These are phyloP conservation scores for Ogataea nakhonphanomensis DNA, from an alignment of 805 yeast genomes.

Conservation along the genomic window DNA sequence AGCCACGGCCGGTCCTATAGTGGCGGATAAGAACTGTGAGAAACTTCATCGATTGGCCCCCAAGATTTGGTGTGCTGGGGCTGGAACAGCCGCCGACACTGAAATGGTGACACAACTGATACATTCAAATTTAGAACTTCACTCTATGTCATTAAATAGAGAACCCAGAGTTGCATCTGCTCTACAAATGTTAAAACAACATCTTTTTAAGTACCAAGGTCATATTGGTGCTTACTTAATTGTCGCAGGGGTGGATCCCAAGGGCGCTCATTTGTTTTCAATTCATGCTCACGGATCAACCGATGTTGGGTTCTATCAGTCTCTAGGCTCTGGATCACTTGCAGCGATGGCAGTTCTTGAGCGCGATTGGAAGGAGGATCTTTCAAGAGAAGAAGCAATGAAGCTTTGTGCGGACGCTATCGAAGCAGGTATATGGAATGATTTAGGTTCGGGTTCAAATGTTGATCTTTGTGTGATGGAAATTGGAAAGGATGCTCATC, in stretches of 20 bases:
- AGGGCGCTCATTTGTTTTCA: conserved; percentile 89
- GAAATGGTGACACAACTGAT: conserved; percentile 96
- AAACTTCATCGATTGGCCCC: conserved; percentile 89
- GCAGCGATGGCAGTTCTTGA: conserved; percentile 99
- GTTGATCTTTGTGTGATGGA: conserved; percentile 98
- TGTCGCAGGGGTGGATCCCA: conserved; percentile 97
- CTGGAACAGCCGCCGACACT: conserved; percentile 99
- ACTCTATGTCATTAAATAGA: conserved; percentile 76
- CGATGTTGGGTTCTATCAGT: conserved; percentile 88
- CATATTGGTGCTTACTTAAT: conserved; percentile 95
- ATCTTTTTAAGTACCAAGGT: conserved; percentile 94
- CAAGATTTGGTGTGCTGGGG: conserved; percentile 98
- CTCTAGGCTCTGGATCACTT: conserved; percentile 93
- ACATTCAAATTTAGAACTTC: conserved; percentile 86
- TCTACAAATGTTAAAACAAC: conserved; percentile 89
- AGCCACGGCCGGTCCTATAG: conserved; percentile 94
- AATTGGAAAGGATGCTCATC: conserved; percentile 79
- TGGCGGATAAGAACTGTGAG: conserved; percentile 97
- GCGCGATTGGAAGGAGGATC: conserved; percentile 74
- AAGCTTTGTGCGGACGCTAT: conserved; percentile 88
- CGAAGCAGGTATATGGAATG: conserved; percentile 98
- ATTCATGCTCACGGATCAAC: conserved; percentile 98
- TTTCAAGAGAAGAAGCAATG: conserved; percentile 88
- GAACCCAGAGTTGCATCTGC: conserved; percentile 93
- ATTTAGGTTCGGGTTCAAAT: conserved; percentile 97